Base-by-base conservation (phyloP, 768 basidiomycete genomes). In the Rhodotorula toruloides region DNA sequence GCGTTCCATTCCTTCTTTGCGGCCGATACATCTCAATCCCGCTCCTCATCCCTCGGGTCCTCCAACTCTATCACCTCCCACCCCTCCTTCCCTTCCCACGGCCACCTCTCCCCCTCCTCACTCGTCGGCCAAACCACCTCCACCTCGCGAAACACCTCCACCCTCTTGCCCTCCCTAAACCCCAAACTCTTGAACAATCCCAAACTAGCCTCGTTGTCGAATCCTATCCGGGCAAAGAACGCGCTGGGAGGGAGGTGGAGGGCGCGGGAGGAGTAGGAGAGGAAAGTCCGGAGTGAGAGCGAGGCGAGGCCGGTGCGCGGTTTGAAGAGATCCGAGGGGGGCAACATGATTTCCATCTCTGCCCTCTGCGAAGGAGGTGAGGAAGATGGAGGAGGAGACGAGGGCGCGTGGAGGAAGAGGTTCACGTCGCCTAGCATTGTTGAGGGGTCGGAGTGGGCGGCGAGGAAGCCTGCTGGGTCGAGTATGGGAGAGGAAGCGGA, bases 401-500 rank as follows among this genome's bases (percentile, higher is more conserved):
- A 68, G 76, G 25, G 70, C 52, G 85, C 85, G 52, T 87, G 87
- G 48, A 94, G 78, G 76, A 96, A 96, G 34, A 96, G 78, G 76
- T 96, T 96, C 42, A 91, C 91, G 75, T 97, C 93, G 39, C 93
- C 93, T 27, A 93, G 79, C 91, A 94, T 92, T 16, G 81, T 83
- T 65, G 81, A 74, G 75, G 77, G 34, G 44, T 72, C 80, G 69
- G 63, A 80, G 76, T 54, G 74, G 36, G 57, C 63, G 0, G 40
- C 27, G 14, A 76, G 62, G 25, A 67, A 58, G 11, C 55, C 47
- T 2, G 46, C 25, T 4, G 65, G 52, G 27, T 68, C 36, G 39
- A 19, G 25, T 17, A 72, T 64, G 2, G 76, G 75, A 27, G 71
- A 50, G 6, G 67, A 49, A 0, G 67, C 70, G 14, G 27, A n/a